phyloP scores from a whole-genome alignment of 2,329 filamentous ascomycete species.

The Verticillium nubilum region DNA sequence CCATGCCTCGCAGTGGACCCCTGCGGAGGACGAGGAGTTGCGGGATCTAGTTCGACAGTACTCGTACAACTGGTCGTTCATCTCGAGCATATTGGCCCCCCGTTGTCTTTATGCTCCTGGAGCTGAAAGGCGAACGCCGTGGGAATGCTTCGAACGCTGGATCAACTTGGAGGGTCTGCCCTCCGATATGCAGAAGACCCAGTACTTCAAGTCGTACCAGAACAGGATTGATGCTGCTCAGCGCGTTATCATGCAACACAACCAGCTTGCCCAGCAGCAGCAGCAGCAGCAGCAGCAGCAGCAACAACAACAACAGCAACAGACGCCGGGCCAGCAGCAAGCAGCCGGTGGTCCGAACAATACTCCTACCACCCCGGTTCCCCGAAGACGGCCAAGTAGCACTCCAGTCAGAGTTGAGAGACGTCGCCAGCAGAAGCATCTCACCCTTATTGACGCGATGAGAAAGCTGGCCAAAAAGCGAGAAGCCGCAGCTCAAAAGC shows the following conservation, averaged over 20 bases:
- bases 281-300: slow-evolving; percentile 23
- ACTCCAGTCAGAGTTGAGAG: slow-evolving; percentile 81
- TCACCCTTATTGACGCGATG: slow-evolving; percentile 90
- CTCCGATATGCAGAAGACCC: slow-evolving; percentile 88
- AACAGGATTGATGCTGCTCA: slow-evolving; percentile 56
- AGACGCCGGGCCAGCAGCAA: slow-evolving; percentile 43
- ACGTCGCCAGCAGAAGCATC: slow-evolving; percentile 76
- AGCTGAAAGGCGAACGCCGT: slow-evolving; percentile 84
- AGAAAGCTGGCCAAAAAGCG: slow-evolving; percentile 92
- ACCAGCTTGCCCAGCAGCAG: slow-evolving; percentile 39
- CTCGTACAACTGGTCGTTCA: slow-evolving; percentile 96
- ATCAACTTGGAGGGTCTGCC: slow-evolving; percentile 86
- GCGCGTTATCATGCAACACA: slow-evolving; percentile 46
- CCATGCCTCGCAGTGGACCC: slow-evolving; percentile 84
- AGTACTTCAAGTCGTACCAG: slow-evolving; percentile 79
- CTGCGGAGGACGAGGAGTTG: slow-evolving; percentile 85
- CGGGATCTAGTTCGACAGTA: slow-evolving; percentile 82
- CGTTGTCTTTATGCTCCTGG: slow-evolving; percentile 77
- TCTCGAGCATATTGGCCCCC: slow-evolving; percentile 71
- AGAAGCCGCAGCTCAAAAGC: slow-evolving; percentile 79
- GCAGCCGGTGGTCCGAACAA: slow-evolving; percentile 24
- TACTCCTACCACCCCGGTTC: slow-evolving; percentile 41
- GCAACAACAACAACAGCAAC: slow-evolving; percentile 19
- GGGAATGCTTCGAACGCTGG: slow-evolving; percentile 99
- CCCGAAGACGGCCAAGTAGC: slow-evolving; percentile 60